A percentile compares a stretch with the other conserved stretches of the same genome.
Conservation (phyloP, 2,329 filamentous ascomycete species). For the Corinectria fuckeliana region DNA sequence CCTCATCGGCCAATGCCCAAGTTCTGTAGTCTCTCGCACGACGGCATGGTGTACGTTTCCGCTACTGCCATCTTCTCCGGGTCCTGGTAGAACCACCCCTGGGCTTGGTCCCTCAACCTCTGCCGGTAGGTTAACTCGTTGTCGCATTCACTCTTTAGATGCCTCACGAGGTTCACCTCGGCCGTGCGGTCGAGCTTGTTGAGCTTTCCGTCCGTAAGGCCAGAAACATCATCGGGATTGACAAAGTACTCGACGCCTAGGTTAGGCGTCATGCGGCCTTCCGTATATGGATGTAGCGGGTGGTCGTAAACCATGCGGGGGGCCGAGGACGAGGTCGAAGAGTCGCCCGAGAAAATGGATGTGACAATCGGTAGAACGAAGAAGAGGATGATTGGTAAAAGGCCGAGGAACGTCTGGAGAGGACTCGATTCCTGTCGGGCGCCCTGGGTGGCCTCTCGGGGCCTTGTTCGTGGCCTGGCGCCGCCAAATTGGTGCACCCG, state of each 20-base stretch:
- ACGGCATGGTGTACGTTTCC: conserved; percentile 56
- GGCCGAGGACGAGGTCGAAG: conserved; percentile 48
- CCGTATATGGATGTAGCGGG: conserved; percentile 73
- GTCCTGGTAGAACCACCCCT: conserved; percentile 88
- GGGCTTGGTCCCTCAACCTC: conserved; percentile 75
- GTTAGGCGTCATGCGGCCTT: conserved; percentile 72
- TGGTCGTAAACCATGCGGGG: conserved; percentile 80
- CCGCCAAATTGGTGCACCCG: conserved; percentile 97
- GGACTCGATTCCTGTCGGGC: conserved; percentile 55
- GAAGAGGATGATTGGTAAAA: conserved; percentile 87
- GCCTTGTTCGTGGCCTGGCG: conserved; percentile 74
- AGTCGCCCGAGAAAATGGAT: conserved; percentile 71
- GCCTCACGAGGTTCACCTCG: conserved; percentile 74
- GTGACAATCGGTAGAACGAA: conserved; percentile 86
- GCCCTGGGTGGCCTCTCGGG: conserved; percentile 65
- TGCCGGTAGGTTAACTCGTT: conserved; percentile 71
- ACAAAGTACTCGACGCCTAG: conserved; percentile 85
- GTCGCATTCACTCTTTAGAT: conserved; percentile 75
- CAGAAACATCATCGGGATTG: conserved; percentile 76
- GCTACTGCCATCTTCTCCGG: conserved; percentile 79
- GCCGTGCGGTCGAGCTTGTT: conserved; percentile 77
- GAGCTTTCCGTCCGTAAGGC: conserved; percentile 73
- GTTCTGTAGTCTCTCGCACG: conserved; percentile 58
- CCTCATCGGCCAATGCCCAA: conserved; percentile 43
- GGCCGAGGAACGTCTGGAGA: conserved; percentile 69